Evolutionary conservation across 257 asterid species (phyloP), one percentile per base, ranked within the genome.

Genomic region (Capsicum chinense): DNA sequence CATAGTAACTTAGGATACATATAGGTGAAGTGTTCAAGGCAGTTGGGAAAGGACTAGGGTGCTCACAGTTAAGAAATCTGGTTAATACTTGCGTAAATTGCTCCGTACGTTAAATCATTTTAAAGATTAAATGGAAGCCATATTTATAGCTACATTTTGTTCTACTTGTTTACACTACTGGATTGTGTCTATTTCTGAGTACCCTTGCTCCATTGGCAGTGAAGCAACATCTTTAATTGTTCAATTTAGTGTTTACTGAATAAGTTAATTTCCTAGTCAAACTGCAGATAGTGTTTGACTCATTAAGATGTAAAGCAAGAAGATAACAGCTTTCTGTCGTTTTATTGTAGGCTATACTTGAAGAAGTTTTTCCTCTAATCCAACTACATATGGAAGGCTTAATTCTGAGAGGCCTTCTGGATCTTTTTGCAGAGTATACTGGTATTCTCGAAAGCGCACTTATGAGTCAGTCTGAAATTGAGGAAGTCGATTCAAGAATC

Each of bases 341-440:
- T n/a, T 8, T 78, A 16, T 50, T 42, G 42, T 52, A 73, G 84
- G 60, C 64, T 15, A 59, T 81, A 76, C 26, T 63, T 37, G 57
- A 88, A 82, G 95, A 92, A 15, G 42, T 90, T 59, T 87, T 58
- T 58, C 92, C 97, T 44, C 85, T 94, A 86, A 88, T 90, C 73
- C 52, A 88, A 14, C 87, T 91, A 48, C 88, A 91, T 86, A 90
- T 94, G 92, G 98, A 91, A 90, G 87, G 90, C 82, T 81, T 89
- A 14, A 87, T 94, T 86, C 87, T 93, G 80, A 90, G 88, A 83
- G 94, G 90, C 85, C 87, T 92, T 52, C 83, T 84, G 76, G 94
- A 92, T 79, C 84, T 94, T 57, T 88, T 90, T 58, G 69, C 85
- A 16, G 87, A 89, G 62, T 94, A 94, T 59, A 84, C 86, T 7